Conservation (phyloP, 768 basidiomycete species). For the Xerocomus brunneocitrinus region DNA sequence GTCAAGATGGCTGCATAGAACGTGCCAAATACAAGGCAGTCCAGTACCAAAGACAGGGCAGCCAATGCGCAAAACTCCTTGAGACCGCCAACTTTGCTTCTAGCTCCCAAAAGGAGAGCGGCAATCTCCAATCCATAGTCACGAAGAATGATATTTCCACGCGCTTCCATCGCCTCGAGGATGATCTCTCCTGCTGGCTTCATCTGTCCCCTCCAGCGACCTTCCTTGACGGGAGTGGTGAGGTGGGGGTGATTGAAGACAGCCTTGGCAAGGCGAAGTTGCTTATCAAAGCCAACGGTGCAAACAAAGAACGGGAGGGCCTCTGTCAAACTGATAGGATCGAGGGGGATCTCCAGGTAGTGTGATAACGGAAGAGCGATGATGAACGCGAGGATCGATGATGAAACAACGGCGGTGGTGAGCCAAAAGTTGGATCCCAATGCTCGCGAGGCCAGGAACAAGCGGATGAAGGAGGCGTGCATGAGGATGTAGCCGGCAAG, state of each 20-base stretch:
- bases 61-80: slow-evolving; percentile 94
- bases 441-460: slow-evolving; percentile 82
- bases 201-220: slow-evolving; percentile 41
- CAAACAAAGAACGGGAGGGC: slow-evolving; percentile 97
- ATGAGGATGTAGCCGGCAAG: slow-evolving; percentile 91
- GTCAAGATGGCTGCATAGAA: slow-evolving; percentile 86
- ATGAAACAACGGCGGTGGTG: slow-evolving; percentile 68
- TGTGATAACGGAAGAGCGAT: slow-evolving; percentile 74
- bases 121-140: slow-evolving; percentile 93
- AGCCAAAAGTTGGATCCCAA: slow-evolving; percentile 77
- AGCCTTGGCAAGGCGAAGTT: slow-evolving; percentile 82
- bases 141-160: slow-evolving; percentile 79
- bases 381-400: slow-evolving; percentile 78
- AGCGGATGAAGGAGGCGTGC: slow-evolving; percentile 91
- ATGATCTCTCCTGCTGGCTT: slow-evolving; percentile 83
- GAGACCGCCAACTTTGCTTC: slow-evolving; percentile 81
- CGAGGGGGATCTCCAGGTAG: slow-evolving; percentile 79
- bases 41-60: slow-evolving; percentile 78
- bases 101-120: slow-evolving; percentile 83
- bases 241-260: slow-evolving; percentile 82
- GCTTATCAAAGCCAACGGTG: slow-evolving; percentile 98
- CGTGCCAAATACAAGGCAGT: slow-evolving; percentile 85
- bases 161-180: slow-evolving; percentile 73
- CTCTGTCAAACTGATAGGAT: slow-evolving; percentile 90
- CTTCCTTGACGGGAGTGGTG: slow-evolving; percentile 35